Percentiles rank a stretch among this genome's conserved stretches.
phyloP scores from a whole-genome alignment of 371 early-diverging fungal genomes.

The Actinomucor elegans region DNA sequence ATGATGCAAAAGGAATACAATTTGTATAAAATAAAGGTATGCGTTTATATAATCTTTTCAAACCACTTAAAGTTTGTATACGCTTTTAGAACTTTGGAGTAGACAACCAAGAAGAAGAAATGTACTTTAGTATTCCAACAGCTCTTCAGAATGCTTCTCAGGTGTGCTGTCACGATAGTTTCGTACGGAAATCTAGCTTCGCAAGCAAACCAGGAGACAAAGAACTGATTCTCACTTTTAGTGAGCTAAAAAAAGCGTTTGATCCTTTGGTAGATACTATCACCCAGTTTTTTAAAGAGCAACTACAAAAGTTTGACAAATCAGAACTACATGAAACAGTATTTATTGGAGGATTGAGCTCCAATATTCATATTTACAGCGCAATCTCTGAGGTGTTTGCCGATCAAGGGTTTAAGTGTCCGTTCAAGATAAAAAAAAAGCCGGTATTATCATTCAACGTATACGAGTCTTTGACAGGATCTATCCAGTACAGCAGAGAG shows the following conservation, averaged over 20 bases:
- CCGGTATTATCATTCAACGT: neutral
- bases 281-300: neutral
- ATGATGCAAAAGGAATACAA: neutral
- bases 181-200: neutral
- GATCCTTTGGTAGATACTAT: neutral
- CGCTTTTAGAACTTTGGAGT: neutral
- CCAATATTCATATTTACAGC: no score
- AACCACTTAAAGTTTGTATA: no score
- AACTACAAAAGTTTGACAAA: neutral
- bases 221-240: no score
- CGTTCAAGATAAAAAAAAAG: neutral
- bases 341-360: no score
- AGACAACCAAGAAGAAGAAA: neutral
- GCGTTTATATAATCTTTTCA: no score
- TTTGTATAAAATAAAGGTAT: neutral
- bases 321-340: no score
- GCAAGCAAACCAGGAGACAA: neutral
- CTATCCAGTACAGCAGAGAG: neutral
- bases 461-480: neutral
- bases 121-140: neutral
- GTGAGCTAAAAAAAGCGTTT: neutral
- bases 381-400: no score
- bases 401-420: neutral
- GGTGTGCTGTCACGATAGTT: neutral
- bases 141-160: neutral